phyloP scores from a whole-genome alignment of 371 early-diverging fungal species.

The Mortierella sp. region DNA sequence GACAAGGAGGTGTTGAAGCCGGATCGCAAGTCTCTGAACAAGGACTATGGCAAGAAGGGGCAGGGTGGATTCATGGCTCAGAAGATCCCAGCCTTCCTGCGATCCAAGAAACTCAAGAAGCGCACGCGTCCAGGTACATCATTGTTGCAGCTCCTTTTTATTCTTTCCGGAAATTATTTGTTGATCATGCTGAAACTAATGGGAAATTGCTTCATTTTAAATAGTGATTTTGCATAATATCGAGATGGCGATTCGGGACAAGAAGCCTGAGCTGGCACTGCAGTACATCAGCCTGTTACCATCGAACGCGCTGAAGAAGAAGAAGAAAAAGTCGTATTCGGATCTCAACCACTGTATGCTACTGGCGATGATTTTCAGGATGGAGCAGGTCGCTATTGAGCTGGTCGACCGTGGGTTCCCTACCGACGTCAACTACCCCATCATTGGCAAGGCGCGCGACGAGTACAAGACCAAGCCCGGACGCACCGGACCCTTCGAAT shows the following conservation, averaged over 20 bases:
- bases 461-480: conserved; percentile 50
- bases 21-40: conserved; percentile 51
- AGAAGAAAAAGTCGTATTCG: conserved; percentile 54
- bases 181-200: not conserved
- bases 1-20: conserved; percentile 56
- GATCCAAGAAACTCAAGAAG: conserved; percentile 55
- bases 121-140: conserved; percentile 50
- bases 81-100: conserved; percentile 44
- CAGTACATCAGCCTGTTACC: conserved; percentile 56
- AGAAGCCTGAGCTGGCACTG: conserved; percentile 53
- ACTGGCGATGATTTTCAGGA: conserved; percentile 58
- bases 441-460: conserved; percentile 47
- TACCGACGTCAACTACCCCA: conserved; percentile 58
- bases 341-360: conserved; percentile 58
- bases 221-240: conserved; percentile 56
- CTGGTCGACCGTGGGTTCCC: conserved; percentile 60
- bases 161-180: not conserved
- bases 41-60: conserved; percentile 46
- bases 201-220: not conserved
- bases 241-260: conserved; percentile 57
- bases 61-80: conserved; percentile 58
- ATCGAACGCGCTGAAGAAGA: conserved; percentile 49
- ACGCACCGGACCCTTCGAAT: conserved; percentile 54
- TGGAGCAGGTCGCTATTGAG: conserved; percentile 60
- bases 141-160: not conserved